A percentile compares a stretch with the other conserved stretches of the same genome.
phyloP scores from a whole-genome alignment of 805 yeast species.

The Ogataea paradorogensis region DNA sequence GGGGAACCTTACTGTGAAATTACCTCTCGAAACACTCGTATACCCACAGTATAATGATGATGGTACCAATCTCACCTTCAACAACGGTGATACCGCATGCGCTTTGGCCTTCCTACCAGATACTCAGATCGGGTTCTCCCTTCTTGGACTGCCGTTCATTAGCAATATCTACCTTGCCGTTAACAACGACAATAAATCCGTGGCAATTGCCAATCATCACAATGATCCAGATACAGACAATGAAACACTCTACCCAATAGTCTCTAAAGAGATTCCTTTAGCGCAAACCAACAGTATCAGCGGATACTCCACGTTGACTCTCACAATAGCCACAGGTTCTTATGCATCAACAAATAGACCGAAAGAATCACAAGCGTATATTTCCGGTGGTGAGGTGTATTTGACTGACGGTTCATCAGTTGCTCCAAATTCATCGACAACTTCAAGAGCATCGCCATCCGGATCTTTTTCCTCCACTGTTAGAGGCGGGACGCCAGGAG shows the following conservation, averaged over 20 bases:
- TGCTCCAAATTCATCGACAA: constrained; percentile 2
- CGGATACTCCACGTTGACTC: constrained; percentile 21
- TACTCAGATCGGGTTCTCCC: constrained; percentile 43
- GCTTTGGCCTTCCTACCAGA: constrained; percentile 49
- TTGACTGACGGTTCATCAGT: constrained; percentile 17
- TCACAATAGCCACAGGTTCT: constrained; percentile 20
- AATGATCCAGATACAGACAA: not conserved
- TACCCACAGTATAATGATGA: constrained; percentile 37
- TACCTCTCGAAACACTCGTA: constrained; percentile 50
- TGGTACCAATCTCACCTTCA: constrained; percentile 40
- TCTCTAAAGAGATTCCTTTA: constrained; percentile 32
- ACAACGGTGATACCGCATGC: constrained; percentile 59
- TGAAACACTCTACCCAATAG: constrained; percentile 20
- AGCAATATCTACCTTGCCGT: constrained; percentile 55
- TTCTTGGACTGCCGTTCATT: constrained; percentile 60
- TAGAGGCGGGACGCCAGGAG: constrained; percentile 1
- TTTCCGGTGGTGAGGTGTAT: constrained; percentile 32
- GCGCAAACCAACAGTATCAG: constrained; percentile 28
- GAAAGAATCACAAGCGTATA: constrained; percentile 14
- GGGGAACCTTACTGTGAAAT: constrained; percentile 47
- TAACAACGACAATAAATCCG: constrained; percentile 52
- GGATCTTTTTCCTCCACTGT: constrained; percentile 11
- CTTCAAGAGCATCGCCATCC: constrained; percentile 8
- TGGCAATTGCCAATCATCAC: constrained; percentile 46
- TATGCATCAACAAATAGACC: constrained; percentile 7